A percentile compares a stretch with the other conserved stretches of the same genome.
Evolutionary conservation across 208 protist genomes (phyloP).

Genomic region (Leishmania arabica): DNA sequence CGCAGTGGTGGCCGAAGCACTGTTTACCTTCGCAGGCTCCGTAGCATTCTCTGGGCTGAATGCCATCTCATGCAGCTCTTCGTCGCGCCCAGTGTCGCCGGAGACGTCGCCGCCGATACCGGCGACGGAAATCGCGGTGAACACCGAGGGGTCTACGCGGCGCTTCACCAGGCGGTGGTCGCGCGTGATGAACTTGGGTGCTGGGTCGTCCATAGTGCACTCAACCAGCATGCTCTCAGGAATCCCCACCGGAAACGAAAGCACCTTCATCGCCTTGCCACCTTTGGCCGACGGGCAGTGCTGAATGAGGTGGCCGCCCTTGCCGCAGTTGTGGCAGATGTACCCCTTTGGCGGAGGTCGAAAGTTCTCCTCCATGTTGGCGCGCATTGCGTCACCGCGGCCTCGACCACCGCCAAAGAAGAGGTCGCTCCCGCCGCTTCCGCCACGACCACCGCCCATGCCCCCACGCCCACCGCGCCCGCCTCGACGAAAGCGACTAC

Average conservation of each 20-base stretch:
- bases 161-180: slow-evolving; percentile 83
- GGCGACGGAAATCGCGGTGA: slow-evolving; percentile 42
- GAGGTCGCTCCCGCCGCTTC: slow-evolving; percentile 2
- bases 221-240: slow-evolving; percentile 87
- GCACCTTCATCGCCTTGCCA: slow-evolving; percentile 49
- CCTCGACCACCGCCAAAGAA: slow-evolving; percentile 22
- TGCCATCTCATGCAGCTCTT: background rate
- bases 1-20: background rate
- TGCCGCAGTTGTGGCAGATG: slow-evolving; percentile 91
- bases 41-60: background rate
- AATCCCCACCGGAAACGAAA: slow-evolving; percentile 84
- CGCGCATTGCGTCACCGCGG: slow-evolving; percentile 25
- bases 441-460: slow-evolving; percentile 15
- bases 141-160: slow-evolving; percentile 61
- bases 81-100: background rate
- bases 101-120: background rate
- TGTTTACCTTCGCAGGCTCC: background rate
- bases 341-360: slow-evolving; percentile 72
- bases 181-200: slow-evolving; percentile 87
- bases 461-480: slow-evolving; percentile 16
- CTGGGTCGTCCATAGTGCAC: slow-evolving; percentile 88
- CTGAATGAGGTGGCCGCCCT: slow-evolving; percentile 82
- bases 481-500: slow-evolving; percentile 36
- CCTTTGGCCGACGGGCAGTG: slow-evolving; percentile 79
- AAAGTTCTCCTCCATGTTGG: slow-evolving; percentile 58